Percentiles rank a stretch among this genome's conserved stretches.
Conservation (phyloP, 2,329 filamentous ascomycete species). For the Talaromyces atroroseus region DNA sequence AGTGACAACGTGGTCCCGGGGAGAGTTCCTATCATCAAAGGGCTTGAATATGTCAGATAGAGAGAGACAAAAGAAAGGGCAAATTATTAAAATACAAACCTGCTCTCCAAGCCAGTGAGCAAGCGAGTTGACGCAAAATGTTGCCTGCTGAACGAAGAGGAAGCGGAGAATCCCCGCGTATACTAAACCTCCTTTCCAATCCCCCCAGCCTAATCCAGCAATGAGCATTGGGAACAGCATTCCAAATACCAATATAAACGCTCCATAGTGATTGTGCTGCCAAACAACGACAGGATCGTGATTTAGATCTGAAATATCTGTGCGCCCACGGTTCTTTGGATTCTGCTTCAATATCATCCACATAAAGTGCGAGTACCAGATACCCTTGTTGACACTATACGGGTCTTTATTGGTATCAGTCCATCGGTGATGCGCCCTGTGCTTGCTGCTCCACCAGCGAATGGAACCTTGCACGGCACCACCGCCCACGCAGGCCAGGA, state of each 20-base stretch:
- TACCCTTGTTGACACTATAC: conserved; percentile 82
- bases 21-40: conserved; percentile 87
- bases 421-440: conserved; percentile 83
- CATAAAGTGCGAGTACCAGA: conserved; percentile 75
- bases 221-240: conserved; percentile 75
- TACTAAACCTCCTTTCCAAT: conserved; percentile 74
- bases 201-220: conserved; percentile 71
- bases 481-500: conserved; percentile 72
- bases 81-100: conserved; percentile 15
- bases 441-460: conserved; percentile 81
- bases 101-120: conserved; percentile 89
- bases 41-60: conserved; percentile 50
- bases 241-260: conserved; percentile 65
- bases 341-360: conserved; percentile 87
- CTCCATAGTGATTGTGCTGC: conserved; percentile 73
- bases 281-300: conserved; percentile 78
- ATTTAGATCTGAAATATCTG: conserved; percentile 82
- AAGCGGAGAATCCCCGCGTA: conserved; percentile 80
- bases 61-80: no score
- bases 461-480: conserved; percentile 81
- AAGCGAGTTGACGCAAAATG: conserved; percentile 90
- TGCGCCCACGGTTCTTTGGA: conserved; percentile 77
- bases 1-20: conserved; percentile 80
- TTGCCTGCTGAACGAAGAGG: conserved; percentile 86
- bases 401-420: conserved; percentile 90